phyloP scores from a whole-genome alignment of 345 rosid genomes.

The Citrus unshiu region DNA sequence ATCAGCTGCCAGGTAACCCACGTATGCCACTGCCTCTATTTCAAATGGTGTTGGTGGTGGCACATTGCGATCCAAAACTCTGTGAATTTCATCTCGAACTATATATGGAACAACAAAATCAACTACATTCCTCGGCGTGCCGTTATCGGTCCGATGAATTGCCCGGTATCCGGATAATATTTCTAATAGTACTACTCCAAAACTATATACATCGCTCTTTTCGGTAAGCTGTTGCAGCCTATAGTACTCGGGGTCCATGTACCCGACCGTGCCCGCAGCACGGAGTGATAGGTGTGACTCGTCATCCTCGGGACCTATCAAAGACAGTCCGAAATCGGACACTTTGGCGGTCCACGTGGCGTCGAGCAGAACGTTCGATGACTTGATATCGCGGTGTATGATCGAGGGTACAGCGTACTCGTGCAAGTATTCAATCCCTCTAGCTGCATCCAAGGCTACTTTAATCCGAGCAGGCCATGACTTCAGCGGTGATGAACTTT shows the following conservation, averaged over 20 bases:
- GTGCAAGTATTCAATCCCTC: conserved; percentile 76
- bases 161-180: conserved; percentile 58
- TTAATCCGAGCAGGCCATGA: conserved; percentile 62
- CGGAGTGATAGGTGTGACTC: conserved; percentile 54
- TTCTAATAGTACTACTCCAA: conserved; percentile 67
- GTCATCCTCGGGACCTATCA: conserved; percentile 55
- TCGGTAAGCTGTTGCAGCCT: conserved; percentile 56
- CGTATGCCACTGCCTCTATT: conserved; percentile 61
- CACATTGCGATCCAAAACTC: conserved; percentile 55
- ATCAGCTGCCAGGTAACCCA: conserved; percentile 60
- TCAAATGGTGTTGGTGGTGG: conserved; percentile 71
- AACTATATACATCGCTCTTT: conserved; percentile 78
- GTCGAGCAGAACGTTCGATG: conserved; percentile 69
- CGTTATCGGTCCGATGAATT: conserved; percentile 55
- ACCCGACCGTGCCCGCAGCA: conserved; percentile 77
- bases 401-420: conserved; percentile 52
- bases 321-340: conserved; percentile 76
- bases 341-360: conserved; percentile 58
- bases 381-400: conserved; percentile 87
- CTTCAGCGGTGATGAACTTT: conserved; percentile 36
- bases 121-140: conserved; percentile 53
- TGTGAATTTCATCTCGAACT: conserved; percentile 53
- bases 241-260: conserved; percentile 82
- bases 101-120: conserved; percentile 63
- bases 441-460: conserved; percentile 68